Percentiles rank a stretch among this genome's conserved stretches.
These are phyloP conservation scores for Blastobotrys serpentis DNA, from an alignment of 1,139 yeast species.

Conservation along the genomic window DNA sequence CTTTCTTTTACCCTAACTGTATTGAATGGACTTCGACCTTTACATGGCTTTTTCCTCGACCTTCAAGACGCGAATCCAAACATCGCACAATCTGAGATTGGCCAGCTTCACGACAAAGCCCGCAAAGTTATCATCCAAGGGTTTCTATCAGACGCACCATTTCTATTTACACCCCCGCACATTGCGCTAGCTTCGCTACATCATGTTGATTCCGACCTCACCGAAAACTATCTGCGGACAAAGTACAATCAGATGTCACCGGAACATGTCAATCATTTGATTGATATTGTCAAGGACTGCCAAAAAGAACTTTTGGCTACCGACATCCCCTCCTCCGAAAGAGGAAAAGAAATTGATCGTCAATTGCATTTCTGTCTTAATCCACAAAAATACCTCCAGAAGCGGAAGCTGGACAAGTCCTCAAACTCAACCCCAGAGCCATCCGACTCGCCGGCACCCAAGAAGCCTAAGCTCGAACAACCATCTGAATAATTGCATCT, in stretches of 20 bases:
- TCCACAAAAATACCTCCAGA: slow-evolving; percentile 27
- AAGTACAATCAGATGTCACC: slow-evolving; percentile 29
- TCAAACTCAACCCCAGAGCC: slow-evolving; percentile 10
- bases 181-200: slow-evolving; percentile 85
- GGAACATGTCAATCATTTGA: slow-evolving; percentile 21
- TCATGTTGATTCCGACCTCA: slow-evolving; percentile 56
- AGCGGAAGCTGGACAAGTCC: slow-evolving; percentile 17
- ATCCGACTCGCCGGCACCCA: slow-evolving; percentile 4
- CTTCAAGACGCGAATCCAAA: slow-evolving; percentile 60
- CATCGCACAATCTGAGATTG: slow-evolving; percentile 29
- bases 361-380: slow-evolving; percentile 35
- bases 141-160: slow-evolving; percentile 70
- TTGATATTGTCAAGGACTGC: slow-evolving; percentile 28
- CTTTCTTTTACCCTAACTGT: slow-evolving; percentile 76
- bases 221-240: slow-evolving; percentile 61
- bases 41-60: slow-evolving; percentile 91
- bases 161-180: slow-evolving; percentile 88
- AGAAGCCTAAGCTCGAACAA: slow-evolving; percentile 6
- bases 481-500: not conserved
- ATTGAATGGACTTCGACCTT: slow-evolving; percentile 83
- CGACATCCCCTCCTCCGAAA: slow-evolving; percentile 28
- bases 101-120: slow-evolving; percentile 60
- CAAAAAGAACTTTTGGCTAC: slow-evolving; percentile 22
- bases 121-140: slow-evolving; percentile 62
- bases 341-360: slow-evolving; percentile 36